These are phyloP conservation scores for Schizophyllum commune DNA, from an alignment of 1,284 basidiomycete genomes.

Conservation along the genomic window DNA sequence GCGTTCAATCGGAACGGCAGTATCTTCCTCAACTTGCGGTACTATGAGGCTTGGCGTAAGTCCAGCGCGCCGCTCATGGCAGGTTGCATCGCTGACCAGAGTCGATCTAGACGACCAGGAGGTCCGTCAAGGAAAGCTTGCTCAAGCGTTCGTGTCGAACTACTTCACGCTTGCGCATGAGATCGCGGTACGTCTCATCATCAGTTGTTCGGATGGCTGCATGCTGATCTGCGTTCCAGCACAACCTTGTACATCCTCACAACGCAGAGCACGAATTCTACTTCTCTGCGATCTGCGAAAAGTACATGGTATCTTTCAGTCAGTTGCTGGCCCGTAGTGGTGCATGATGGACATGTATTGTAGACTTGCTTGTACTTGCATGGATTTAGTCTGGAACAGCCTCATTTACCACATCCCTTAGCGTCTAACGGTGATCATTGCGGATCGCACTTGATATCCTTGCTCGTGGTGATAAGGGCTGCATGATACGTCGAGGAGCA, in stretches of 20 bases:
- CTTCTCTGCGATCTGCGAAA: conserved; percentile 86
- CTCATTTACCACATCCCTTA: background rate
- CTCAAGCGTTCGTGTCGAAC: conserved; percentile 79
- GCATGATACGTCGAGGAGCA: background rate
- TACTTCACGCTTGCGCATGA: conserved; percentile 93
- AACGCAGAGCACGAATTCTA: conserved; percentile 91
- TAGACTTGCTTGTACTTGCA: background rate
- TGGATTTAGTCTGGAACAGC: background rate
- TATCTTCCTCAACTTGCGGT: conserved; percentile 86
- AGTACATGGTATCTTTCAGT: conserved; percentile 25
- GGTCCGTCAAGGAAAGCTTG: conserved; percentile 48
- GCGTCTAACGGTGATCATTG: background rate
- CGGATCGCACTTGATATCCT: background rate
- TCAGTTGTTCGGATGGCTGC: background rate
- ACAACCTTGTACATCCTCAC: conserved; percentile 73
- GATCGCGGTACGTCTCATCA: conserved; percentile 36
- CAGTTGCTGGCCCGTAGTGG: background rate
- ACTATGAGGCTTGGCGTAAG: conserved; percentile 85
- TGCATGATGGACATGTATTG: background rate
- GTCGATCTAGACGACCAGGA: conserved; percentile 55
- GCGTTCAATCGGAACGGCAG: conserved; percentile 92
- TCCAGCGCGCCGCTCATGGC: conserved; percentile 16
- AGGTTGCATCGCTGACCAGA: conserved; percentile 1
- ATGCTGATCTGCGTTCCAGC: conserved; percentile 18
- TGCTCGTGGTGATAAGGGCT: background rate